A percentile compares a stretch with the other conserved stretches of the same genome.
Evolutionary conservation across 2,329 filamentous ascomycete species (phyloP).

Genomic region (Cladobotryum protrusum): DNA sequence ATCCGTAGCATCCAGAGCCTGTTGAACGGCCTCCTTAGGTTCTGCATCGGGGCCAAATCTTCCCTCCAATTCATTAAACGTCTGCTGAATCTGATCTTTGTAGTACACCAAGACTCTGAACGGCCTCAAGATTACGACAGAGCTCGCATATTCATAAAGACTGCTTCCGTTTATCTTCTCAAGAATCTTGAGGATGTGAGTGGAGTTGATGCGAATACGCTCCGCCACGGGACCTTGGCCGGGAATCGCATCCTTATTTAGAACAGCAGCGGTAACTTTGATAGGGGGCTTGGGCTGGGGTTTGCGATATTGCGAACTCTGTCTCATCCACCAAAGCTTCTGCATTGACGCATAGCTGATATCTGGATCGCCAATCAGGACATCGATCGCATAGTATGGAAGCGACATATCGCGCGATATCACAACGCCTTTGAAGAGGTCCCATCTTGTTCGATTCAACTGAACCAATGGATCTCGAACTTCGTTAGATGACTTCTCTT

Average conservation of each 20-base stretch:
- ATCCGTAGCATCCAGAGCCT: no score
- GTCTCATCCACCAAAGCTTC: no score
- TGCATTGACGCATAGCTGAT: not conserved
- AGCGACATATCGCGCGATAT: no score
- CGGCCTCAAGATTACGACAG: conserved; percentile 7
- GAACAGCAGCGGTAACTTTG: no score
- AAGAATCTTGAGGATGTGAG: conserved; percentile 2
- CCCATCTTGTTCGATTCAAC: not conserved
- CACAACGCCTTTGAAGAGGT: no score
- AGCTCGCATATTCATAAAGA: not conserved
- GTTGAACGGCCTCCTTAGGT: no score
- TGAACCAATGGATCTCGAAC: no score
- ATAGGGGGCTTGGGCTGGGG: no score
- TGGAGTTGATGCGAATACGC: conserved; percentile 11
- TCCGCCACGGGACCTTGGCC: conserved; percentile 5
- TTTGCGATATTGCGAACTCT: no score
- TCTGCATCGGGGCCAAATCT: not conserved
- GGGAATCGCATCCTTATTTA: not conserved
- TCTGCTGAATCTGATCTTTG: conserved; percentile 1
- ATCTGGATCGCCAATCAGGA: conserved; percentile 2
- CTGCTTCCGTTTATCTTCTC: conserved; percentile 1
- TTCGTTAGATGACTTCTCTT: no score
- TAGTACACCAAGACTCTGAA: conserved; percentile 9
- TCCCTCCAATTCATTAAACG: not conserved
- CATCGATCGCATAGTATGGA: not conserved